These are phyloP conservation scores for Hydnum rufescens DNA, from an alignment of 768 basidiomycete genomes.

Conservation along the genomic window DNA sequence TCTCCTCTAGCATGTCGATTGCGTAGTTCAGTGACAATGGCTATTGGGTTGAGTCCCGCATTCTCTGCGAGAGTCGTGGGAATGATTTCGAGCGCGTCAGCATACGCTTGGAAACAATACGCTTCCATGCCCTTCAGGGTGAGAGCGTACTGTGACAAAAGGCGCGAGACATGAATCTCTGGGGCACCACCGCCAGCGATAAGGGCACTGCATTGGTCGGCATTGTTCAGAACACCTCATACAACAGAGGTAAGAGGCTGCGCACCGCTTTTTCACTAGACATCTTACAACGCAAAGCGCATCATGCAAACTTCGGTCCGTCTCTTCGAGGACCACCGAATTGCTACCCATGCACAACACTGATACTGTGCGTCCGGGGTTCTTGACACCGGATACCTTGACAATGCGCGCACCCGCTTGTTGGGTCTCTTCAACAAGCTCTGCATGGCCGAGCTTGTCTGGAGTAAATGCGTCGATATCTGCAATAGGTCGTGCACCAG, in stretches of 20 bases:
- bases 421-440: constrained; percentile 78
- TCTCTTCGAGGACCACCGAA: constrained; percentile 85
- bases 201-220: constrained; percentile 37
- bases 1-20: constrained; percentile 95
- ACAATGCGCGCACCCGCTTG: constrained; percentile 78
- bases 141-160: constrained; percentile 78
- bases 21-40: constrained; percentile 92
- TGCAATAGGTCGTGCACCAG: constrained; percentile 89
- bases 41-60: constrained; percentile 92
- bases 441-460: constrained; percentile 94
- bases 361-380: constrained; percentile 83
- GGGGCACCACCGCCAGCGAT: constrained; percentile 96
- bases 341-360: constrained; percentile 91
- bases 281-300: constrained; percentile 98
- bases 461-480: constrained; percentile 96
- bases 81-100: constrained; percentile 93
- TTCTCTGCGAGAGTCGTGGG: constrained; percentile 97
- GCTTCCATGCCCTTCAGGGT: constrained; percentile 96
- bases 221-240: not conserved
- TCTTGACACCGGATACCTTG: constrained; percentile 85
- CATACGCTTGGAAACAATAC: constrained; percentile 97
- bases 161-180: constrained; percentile 89
- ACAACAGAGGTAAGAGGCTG: constrained; percentile 2
- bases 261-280: constrained; percentile 89
- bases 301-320: constrained; percentile 92